These are phyloP conservation scores for Fusarium graminum DNA, from an alignment of 2,329 filamentous ascomycete species.

Conservation along the genomic window DNA sequence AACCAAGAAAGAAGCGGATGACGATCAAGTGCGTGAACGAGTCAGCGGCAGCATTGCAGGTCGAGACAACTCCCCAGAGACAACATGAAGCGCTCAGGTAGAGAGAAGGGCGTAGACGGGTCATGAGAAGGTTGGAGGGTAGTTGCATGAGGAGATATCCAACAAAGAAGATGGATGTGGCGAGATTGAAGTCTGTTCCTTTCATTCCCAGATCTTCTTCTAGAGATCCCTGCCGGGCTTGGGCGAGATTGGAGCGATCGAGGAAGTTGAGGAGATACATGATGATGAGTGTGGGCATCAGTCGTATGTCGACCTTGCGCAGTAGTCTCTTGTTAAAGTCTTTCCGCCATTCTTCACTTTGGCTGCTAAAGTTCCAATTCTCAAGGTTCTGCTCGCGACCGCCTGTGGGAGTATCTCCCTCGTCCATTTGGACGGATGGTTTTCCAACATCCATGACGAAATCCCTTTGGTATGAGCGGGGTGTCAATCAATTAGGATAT, in stretches of 20 bases:
- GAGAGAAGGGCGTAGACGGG: constrained; percentile 64
- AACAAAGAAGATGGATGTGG: constrained; percentile 72
- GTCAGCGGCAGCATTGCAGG: constrained; percentile 61
- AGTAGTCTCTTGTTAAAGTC: constrained; percentile 54
- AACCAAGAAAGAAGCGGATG: constrained; percentile 60
- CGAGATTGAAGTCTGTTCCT: constrained; percentile 69
- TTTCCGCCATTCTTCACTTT: constrained; percentile 37
- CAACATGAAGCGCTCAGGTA: constrained; percentile 65
- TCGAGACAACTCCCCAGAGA: constrained; percentile 57
- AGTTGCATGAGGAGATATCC: constrained; percentile 73
- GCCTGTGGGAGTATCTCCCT: constrained; percentile 3
- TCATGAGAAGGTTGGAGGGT: constrained; percentile 70
- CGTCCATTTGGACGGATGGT: constrained; percentile 33
- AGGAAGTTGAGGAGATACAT: constrained; percentile 70
- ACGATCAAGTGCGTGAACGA: constrained; percentile 59
- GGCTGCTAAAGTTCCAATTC: constrained; percentile 29
- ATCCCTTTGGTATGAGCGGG: too few relatives aligned
- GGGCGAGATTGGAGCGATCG: constrained; percentile 66
- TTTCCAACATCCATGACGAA: constrained; percentile 27
- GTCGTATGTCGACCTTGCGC: constrained; percentile 64
- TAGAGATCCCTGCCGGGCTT: constrained; percentile 66
- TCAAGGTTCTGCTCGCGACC: constrained; percentile 18
- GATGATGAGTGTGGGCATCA: constrained; percentile 66
- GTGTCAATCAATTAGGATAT: too few relatives aligned
- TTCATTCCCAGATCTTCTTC: constrained; percentile 66